Evolutionary conservation across 1,284 basidiomycete genomes (phyloP).

Genomic region (Cutaneotrichosporon cavernicola): DNA sequence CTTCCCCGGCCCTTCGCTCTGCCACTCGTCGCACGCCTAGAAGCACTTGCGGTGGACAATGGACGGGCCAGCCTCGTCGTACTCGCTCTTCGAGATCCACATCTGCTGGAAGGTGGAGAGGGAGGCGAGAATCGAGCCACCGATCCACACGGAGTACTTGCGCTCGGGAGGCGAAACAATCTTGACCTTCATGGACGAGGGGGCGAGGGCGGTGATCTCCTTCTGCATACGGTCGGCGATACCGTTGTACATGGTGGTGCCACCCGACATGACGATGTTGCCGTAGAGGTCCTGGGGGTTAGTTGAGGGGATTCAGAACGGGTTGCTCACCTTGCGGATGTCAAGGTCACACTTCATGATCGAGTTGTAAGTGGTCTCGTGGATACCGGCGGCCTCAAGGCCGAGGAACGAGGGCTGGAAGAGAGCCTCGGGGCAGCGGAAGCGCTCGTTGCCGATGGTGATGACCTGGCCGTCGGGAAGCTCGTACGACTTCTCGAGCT

Average conservation of each 20-base stretch:
- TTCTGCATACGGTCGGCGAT: constrained; percentile 97
- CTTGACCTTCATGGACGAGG: constrained; percentile 80
- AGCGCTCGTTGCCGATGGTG: constrained; percentile 94
- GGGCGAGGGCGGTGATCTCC: constrained; percentile 85
- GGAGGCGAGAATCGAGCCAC: constrained; percentile 94
- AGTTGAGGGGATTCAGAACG: background rate
- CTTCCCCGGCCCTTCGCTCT: no score
- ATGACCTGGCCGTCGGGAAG: constrained; percentile 95
- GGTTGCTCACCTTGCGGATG: constrained; percentile 36
- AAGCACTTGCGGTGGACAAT: constrained; percentile 47
- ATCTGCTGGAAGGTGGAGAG: constrained; percentile 88
- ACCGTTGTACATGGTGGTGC: constrained; percentile 97
- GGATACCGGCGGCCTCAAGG: constrained; percentile 89
- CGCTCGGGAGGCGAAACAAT: constrained; percentile 69
- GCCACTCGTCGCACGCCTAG: constrained; percentile 25
- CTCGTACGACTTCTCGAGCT: constrained; percentile 93
- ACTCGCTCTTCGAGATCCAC: constrained; percentile 57
- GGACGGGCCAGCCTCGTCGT: constrained; percentile 79
- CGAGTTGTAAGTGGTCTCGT: constrained; percentile 92
- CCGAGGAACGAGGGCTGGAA: constrained; percentile 96
- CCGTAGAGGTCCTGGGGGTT: constrained; percentile 27
- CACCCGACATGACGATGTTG: constrained; percentile 82
- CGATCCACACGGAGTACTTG: constrained; percentile 92
- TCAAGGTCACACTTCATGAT: constrained; percentile 68
- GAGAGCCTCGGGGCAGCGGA: constrained; percentile 94